phyloP scores from a whole-genome alignment of 345 rosid genomes.

The Iberis pinnata region DNA sequence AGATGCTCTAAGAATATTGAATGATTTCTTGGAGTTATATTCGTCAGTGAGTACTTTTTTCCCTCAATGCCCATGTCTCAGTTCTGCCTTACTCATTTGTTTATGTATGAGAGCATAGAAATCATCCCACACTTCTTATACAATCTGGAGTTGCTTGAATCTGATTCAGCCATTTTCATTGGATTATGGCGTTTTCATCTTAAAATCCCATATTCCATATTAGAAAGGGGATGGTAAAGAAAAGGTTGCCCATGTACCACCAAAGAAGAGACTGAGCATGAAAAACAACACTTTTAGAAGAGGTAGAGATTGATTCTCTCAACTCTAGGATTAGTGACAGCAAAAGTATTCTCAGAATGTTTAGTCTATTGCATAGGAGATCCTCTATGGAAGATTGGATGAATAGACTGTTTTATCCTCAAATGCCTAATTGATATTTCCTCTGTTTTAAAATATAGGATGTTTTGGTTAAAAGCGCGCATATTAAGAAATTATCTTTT shows the following conservation, averaged over 20 bases:
- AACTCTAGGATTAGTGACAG: slow-evolving; percentile 4
- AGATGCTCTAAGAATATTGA: slow-evolving; percentile 76
- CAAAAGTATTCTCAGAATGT: slow-evolving; percentile 42
- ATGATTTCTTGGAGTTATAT: slow-evolving; percentile 68
- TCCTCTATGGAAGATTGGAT: slow-evolving; percentile 87
- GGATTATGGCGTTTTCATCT: slow-evolving; percentile 11
- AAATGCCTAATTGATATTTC: too few relatives aligned
- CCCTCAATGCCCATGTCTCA: background rate
- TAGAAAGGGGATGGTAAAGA: slow-evolving; percentile 53
- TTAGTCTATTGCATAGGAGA: slow-evolving; percentile 69
- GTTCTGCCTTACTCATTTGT: slow-evolving; percentile 5
- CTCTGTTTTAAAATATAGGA: too few relatives aligned
- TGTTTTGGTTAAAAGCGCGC: too few relatives aligned
- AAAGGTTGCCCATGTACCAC: slow-evolving; percentile 74
- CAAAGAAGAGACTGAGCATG: slow-evolving; percentile 55
- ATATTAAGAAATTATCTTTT: too few relatives aligned
- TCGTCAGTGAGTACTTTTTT: slow-evolving; percentile 55
- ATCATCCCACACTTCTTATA: background rate
- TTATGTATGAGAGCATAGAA: background rate
- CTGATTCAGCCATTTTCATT: slow-evolving; percentile 10
- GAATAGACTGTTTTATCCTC: slow-evolving; percentile 68
- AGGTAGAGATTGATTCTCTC: slow-evolving; percentile 41
- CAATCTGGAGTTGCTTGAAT: background rate
- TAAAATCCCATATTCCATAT: slow-evolving; percentile 41
- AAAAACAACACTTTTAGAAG: slow-evolving; percentile 59